A percentile compares a stretch with the other conserved stretches of the same genome.
These are phyloP conservation scores for Sugiyamaella floridensis DNA, from an alignment of 805 yeast genomes.

Conservation along the genomic window DNA sequence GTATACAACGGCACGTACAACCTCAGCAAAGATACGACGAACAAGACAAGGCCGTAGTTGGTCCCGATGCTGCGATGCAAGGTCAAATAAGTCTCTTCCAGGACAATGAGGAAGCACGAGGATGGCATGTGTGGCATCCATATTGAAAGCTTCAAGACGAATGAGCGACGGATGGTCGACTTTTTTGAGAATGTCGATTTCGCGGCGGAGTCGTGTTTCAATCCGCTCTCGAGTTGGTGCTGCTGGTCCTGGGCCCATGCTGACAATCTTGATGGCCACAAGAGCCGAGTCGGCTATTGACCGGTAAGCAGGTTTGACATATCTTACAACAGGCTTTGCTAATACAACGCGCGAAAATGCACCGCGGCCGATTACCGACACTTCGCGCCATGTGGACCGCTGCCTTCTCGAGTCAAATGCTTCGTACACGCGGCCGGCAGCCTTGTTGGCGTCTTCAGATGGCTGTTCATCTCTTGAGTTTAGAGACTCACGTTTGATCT, in stretches of 20 bases:
- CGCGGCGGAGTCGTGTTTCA: constrained; percentile 63
- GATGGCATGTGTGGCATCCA: constrained; percentile 32
- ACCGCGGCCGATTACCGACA: constrained; percentile 33
- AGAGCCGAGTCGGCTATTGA: constrained; percentile 18
- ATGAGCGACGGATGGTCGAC: constrained; percentile 67
- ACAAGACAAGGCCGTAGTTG: constrained; percentile 44
- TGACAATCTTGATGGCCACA: constrained; percentile 69
- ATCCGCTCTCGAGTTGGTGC: constrained; percentile 44
- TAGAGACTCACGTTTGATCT: background rate
- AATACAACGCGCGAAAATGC: constrained; percentile 36
- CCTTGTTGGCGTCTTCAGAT: background rate
- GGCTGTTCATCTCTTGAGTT: background rate
- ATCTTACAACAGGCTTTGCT: constrained; percentile 25
- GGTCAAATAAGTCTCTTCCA: constrained; percentile 81
- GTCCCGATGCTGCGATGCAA: constrained; percentile 42
- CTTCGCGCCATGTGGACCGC: constrained; percentile 27
- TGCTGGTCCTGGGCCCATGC: constrained; percentile 34
- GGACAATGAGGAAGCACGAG: constrained; percentile 68
- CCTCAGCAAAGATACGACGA: constrained; percentile 61
- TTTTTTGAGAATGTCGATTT: constrained; percentile 51
- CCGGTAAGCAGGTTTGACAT: constrained; percentile 27
- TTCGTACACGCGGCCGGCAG: constrained; percentile 17
- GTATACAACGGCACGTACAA: constrained; percentile 61
- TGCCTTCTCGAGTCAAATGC: constrained; percentile 25
- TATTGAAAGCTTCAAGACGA: constrained; percentile 39